Conservation (phyloP, 1,284 basidiomycete species). For the Malassezia vespertilionis region DNA sequence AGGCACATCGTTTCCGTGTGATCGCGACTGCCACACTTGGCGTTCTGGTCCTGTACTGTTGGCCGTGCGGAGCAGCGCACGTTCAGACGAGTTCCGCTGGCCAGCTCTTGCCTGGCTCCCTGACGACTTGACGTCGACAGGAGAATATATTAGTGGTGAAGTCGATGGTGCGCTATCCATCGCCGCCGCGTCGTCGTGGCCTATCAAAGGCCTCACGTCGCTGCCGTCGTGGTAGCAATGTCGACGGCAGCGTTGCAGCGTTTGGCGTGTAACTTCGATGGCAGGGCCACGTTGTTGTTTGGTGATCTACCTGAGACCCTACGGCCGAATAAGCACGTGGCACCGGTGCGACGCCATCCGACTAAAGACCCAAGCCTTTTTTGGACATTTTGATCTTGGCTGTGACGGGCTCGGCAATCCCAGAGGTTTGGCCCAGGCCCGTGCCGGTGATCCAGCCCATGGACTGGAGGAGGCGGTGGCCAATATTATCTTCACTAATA, state of each 20-base stretch:
- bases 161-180: too few relatives aligned
- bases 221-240: slow-evolving; percentile 1
- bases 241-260: background rate
- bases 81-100: too few relatives aligned
- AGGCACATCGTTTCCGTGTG: too few relatives aligned
- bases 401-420: slow-evolving; percentile 36
- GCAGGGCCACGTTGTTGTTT: background rate
- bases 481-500: slow-evolving; percentile 43
- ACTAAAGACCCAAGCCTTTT: slow-evolving; percentile 32
- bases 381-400: slow-evolving; percentile 41
- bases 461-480: slow-evolving; percentile 36
- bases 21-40: too few relatives aligned
- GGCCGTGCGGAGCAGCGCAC: too few relatives aligned
- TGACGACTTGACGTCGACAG: too few relatives aligned
- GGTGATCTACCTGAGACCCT: background rate
- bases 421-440: slow-evolving; percentile 35
- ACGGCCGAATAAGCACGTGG: slow-evolving; percentile 3
- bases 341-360: too few relatives aligned
- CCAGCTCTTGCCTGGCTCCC: too few relatives aligned
- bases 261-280: slow-evolving; percentile 5
- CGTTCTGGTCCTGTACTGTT: too few relatives aligned
- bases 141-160: too few relatives aligned
- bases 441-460: slow-evolving; percentile 45
- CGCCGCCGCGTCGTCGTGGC: too few relatives aligned
- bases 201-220: too few relatives aligned